These are phyloP conservation scores for Sporodiniella umbellata DNA, from an alignment of 371 early-diverging fungal genomes.

Conservation along the genomic window DNA sequence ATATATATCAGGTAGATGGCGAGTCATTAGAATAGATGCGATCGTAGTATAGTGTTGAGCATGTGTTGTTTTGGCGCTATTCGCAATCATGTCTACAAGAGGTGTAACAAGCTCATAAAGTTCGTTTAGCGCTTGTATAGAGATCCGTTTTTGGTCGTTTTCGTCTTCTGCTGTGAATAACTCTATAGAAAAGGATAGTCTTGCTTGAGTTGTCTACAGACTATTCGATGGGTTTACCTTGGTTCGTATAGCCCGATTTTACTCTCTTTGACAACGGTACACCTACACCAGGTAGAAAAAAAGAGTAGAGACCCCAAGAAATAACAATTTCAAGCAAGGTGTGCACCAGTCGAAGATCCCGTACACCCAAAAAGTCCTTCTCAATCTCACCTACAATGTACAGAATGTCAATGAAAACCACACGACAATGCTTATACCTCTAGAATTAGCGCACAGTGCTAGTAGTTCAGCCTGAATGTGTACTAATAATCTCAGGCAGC, in stretches of 20 bases:
- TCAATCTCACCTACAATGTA: constrained; percentile 9
- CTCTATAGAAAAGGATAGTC: constrained; percentile 2
- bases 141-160: neutral
- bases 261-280: constrained; percentile 62
- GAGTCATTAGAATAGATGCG: constrained; percentile 49
- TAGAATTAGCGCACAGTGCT: constrained; percentile 13
- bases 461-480: constrained; percentile 25
- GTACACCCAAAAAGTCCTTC: constrained; percentile 54
- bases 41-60: constrained; percentile 53
- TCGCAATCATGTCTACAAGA: constrained; percentile 26
- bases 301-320: constrained; percentile 70
- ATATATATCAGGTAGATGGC: constrained; percentile 63
- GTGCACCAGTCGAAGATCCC: constrained; percentile 61
- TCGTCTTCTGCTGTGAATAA: constrained; percentile 15
- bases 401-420: neutral
- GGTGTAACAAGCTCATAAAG: constrained; percentile 9
- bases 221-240: constrained; percentile 21
- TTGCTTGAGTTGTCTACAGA: neutral
- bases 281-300: constrained; percentile 63
- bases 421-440: constrained; percentile 6
- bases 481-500: constrained; percentile 24
- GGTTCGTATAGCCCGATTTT: constrained; percentile 47
- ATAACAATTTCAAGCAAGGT: constrained; percentile 64
- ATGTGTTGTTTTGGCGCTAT: constrained; percentile 17
- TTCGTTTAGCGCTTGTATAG: constrained; percentile 1